Conservation (phyloP, 768 basidiomycete genomes). For the Tricholoma hemisulphureum region DNA sequence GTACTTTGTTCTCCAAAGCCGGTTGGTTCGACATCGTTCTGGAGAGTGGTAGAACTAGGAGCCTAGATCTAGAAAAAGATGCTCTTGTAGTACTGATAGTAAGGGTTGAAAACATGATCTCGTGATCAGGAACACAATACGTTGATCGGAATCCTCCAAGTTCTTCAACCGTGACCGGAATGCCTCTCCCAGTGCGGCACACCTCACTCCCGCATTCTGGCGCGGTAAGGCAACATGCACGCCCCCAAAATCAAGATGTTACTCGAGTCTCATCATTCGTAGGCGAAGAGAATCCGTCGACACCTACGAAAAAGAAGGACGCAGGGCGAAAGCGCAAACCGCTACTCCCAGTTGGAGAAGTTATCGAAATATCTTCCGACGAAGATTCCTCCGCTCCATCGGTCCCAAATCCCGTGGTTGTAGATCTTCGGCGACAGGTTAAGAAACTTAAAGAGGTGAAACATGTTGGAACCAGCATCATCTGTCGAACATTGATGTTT, state of each 20-base stretch:
- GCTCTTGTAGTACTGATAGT: too few species aligned
- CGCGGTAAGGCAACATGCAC: not conserved
- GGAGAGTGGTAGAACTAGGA: not conserved
- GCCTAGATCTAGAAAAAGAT: not conserved
- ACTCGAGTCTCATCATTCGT: not conserved
- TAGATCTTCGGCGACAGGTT: conserved; percentile 40
- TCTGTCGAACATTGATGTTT: not conserved
- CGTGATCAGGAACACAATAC: not conserved
- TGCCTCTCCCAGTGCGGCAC: not conserved
- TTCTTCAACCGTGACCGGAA: not conserved
- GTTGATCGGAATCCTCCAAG: not conserved
- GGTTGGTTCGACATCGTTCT: not conserved
- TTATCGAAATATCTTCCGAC: conserved; percentile 60
- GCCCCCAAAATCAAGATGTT: not conserved
- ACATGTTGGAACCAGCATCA: not conserved
- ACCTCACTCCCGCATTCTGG: not conserved
- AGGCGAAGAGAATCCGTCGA: not conserved
- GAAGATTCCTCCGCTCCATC: conserved; percentile 36
- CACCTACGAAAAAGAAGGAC: conserved; percentile 21
- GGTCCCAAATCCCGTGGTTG: conserved; percentile 16
- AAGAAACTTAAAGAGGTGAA: conserved; percentile 44
- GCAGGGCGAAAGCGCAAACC: conserved; percentile 11
- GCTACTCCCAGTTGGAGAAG: conserved; percentile 27
- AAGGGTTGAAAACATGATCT: not conserved
- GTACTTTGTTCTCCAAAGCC: not conserved